phyloP scores from a whole-genome alignment of 495 filamentous ascomycete species.

The Penicillium goetzii region DNA sequence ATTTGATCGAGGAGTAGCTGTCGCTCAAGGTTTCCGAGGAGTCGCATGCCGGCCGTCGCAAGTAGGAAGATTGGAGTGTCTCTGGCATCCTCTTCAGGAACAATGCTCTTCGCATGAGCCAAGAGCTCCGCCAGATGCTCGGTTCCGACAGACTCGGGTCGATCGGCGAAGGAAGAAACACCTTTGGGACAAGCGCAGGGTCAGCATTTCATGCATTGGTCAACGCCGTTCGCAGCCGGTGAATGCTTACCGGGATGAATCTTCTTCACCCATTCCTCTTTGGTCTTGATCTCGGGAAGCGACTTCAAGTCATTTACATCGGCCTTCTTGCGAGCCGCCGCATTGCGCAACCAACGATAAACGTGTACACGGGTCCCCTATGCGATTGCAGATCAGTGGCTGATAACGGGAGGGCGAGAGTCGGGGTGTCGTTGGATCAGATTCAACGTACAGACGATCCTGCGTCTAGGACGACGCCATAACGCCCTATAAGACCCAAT shows the following conservation, averaged over 20 bases:
- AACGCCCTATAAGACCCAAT: constrained; percentile 49
- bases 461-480: constrained; percentile 71
- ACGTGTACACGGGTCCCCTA: constrained; percentile 90
- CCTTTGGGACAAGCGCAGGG: constrained; percentile 45
- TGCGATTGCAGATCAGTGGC: constrained; percentile 12
- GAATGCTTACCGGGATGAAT: constrained; percentile 71
- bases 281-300: constrained; percentile 78
- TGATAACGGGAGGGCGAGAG: not conserved
- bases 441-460: constrained; percentile 62
- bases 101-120: constrained; percentile 77
- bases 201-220: constrained; percentile 10
- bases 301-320: constrained; percentile 62
- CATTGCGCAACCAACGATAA: constrained; percentile 85
- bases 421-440: not conserved
- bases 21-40: constrained; percentile 76
- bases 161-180: constrained; percentile 85
- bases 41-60: constrained; percentile 94
- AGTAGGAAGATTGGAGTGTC: constrained; percentile 93
- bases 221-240: not conserved
- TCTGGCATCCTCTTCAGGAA: constrained; percentile 76
- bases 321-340: constrained; percentile 65
- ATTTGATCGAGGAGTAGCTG: constrained; percentile 73
- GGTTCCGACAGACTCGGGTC: constrained; percentile 72
- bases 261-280: constrained; percentile 90
- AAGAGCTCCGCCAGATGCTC: constrained; percentile 80